Percentiles rank a stretch among this genome's conserved stretches.
These are phyloP conservation scores for Fusarium floridanum DNA, from an alignment of 2,329 filamentous ascomycete species.

Conservation along the genomic window DNA sequence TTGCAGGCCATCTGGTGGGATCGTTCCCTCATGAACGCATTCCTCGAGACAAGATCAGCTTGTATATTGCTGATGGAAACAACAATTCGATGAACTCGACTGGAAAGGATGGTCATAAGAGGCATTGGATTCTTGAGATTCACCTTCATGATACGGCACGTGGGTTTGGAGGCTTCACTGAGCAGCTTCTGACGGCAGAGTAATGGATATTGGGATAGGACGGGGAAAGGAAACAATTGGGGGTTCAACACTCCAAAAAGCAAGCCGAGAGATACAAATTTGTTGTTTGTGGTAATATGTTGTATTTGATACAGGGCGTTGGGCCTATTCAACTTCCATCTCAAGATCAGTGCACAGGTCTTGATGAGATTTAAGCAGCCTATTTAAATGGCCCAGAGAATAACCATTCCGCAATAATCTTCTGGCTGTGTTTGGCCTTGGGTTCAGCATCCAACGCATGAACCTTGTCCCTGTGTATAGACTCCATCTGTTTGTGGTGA, in stretches of 20 bases:
- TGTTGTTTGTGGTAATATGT: background rate
- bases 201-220: background rate
- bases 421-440: slow-evolving; percentile 22
- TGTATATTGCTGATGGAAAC: background rate
- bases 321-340: background rate
- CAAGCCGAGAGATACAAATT: background rate
- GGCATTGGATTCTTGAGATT: slow-evolving; percentile 3
- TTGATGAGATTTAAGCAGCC: background rate
- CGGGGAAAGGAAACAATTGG: background rate
- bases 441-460: slow-evolving; percentile 8
- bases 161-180: background rate
- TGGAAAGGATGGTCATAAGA: background rate
- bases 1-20: background rate
- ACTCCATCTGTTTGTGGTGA: slow-evolving; percentile 9
- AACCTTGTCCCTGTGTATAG: slow-evolving; percentile 16
- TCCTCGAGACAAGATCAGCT: background rate
- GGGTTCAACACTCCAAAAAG: background rate
- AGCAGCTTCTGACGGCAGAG: background rate
- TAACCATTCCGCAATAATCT: slow-evolving; percentile 22
- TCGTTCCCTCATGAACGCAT: background rate
- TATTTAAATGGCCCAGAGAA: slow-evolving; percentile 45
- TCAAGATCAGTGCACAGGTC: background rate
- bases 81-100: background rate
- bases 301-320: background rate
- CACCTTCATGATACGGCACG: background rate